Evolutionary conservation across 1,284 basidiomycete species (phyloP).

Genomic region (Apiotrichum brassicae): DNA sequence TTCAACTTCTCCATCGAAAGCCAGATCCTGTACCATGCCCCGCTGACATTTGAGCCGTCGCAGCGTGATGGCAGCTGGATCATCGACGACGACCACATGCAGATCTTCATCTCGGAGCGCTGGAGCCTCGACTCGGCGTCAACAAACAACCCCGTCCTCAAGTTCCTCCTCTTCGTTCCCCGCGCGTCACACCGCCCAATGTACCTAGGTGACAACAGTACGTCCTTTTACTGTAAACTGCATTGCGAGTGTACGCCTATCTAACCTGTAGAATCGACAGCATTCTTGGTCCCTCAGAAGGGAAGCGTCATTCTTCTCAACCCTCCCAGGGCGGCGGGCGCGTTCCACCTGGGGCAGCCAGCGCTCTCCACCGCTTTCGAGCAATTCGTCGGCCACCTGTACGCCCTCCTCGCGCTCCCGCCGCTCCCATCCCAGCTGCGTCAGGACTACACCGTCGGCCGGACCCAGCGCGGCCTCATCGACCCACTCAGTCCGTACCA

Average conservation of each 20-base stretch:
- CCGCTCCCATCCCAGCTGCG: conserved; percentile 49
- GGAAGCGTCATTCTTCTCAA: conserved; percentile 83
- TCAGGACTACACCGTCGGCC: not conserved
- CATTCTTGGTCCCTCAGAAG: conserved; percentile 90
- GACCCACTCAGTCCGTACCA: conserved; percentile 55
- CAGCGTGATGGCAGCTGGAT: conserved; percentile 49
- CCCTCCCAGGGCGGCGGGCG: conserved; percentile 42
- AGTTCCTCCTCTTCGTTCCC: conserved; percentile 88
- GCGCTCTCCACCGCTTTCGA: conserved; percentile 58
- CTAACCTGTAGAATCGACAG: conserved; percentile 25
- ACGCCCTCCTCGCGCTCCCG: conserved; percentile 70
- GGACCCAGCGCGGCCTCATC: not conserved
- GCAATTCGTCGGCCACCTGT: conserved; percentile 68
- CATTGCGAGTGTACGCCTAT: not conserved
- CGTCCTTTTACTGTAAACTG: conserved; percentile 17
- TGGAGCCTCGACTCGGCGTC: conserved; percentile 64
- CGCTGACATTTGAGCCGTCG: conserved; percentile 68
- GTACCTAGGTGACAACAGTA: conserved; percentile 56
- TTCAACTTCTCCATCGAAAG: conserved; percentile 92
- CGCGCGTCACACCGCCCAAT: conserved; percentile 63
- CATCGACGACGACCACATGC: conserved; percentile 70
- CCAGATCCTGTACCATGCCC: conserved; percentile 87
- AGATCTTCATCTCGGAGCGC: conserved; percentile 85
- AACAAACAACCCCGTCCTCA: conserved; percentile 84
- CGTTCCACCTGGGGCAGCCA: conserved; percentile 23